Percentiles rank a stretch among this genome's conserved stretches.
Evolutionary conservation across 495 filamentous ascomycete genomes (phyloP).

Genomic region (Tuber melanosporum): DNA sequence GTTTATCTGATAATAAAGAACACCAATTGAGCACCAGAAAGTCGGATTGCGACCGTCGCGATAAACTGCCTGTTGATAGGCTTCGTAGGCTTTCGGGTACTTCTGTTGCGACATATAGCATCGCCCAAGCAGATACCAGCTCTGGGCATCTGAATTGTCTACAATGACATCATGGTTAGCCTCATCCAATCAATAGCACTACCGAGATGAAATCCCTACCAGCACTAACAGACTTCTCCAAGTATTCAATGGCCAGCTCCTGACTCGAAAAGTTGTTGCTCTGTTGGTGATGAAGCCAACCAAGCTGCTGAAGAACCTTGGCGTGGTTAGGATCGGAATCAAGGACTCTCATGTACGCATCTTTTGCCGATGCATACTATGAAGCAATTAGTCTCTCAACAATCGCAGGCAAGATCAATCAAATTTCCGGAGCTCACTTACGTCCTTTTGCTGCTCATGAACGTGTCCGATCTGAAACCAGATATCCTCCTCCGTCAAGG

Average conservation of each 20-base stretch:
- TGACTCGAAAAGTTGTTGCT: constrained; percentile 82
- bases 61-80: constrained; percentile 98
- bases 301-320: constrained; percentile 95
- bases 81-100: constrained; percentile 97
- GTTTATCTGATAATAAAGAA: constrained; percentile 99
- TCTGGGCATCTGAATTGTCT: constrained; percentile 94
- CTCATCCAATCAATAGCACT: constrained; percentile 7
- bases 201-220: constrained; percentile 52
- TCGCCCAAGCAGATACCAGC: constrained; percentile 95
- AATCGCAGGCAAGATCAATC: constrained; percentile 29
- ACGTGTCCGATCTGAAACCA: constrained; percentile 99
- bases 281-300: constrained; percentile 96
- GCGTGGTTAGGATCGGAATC: constrained; percentile 94
- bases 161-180: constrained; percentile 43
- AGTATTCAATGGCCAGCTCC: constrained; percentile 91
- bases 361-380: constrained; percentile 87
- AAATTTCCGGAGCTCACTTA: constrained; percentile 48
- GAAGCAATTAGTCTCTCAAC: constrained; percentile 32
- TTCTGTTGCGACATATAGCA: constrained; percentile 99
- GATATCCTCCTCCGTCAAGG: constrained; percentile 95
- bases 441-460: constrained; percentile 97
- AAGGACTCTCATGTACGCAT: constrained; percentile 84
- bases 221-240: constrained; percentile 92
- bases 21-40: constrained; percentile 99
- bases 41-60: constrained; percentile 96